phyloP scores from a whole-genome alignment of 148 eudicot genomes.

The Euryodendron excelsum region DNA sequence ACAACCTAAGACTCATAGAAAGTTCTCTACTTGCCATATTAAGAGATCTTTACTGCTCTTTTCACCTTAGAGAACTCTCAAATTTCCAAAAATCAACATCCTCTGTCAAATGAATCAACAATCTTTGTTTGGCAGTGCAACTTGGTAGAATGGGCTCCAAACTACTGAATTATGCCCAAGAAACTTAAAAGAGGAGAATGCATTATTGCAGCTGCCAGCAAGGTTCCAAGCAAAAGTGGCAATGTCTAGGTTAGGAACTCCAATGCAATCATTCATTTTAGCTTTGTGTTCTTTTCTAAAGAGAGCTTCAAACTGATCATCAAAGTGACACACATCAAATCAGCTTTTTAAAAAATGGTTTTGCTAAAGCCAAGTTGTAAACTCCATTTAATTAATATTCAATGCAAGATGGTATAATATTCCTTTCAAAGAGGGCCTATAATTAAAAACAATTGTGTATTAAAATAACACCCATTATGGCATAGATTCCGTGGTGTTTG shows the following conservation, averaged over 20 bases:
- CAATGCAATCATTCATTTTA: not conserved
- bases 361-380: not conserved
- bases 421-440: constrained; percentile 6
- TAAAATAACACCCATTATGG: not conserved
- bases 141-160: too few species aligned
- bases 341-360: not conserved
- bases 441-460: not conserved
- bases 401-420: not conserved
- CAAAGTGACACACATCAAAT: not conserved
- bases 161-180: too few species aligned
- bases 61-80: too few species aligned
- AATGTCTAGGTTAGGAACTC: not conserved
- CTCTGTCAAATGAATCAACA: too few species aligned
- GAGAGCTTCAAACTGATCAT: not conserved
- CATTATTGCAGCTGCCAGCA: not conserved
- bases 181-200: too few species aligned
- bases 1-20: too few species aligned
- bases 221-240: not conserved
- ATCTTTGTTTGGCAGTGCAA: too few species aligned
- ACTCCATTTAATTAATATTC: not conserved
- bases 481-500: constrained; percentile 7
- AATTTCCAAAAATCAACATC: too few species aligned
- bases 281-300: not conserved
- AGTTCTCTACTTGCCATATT: too few species aligned
- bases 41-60: too few species aligned